phyloP scores from a whole-genome alignment of 257 asterid genomes.

The Salvia miltiorrhiza region DNA sequence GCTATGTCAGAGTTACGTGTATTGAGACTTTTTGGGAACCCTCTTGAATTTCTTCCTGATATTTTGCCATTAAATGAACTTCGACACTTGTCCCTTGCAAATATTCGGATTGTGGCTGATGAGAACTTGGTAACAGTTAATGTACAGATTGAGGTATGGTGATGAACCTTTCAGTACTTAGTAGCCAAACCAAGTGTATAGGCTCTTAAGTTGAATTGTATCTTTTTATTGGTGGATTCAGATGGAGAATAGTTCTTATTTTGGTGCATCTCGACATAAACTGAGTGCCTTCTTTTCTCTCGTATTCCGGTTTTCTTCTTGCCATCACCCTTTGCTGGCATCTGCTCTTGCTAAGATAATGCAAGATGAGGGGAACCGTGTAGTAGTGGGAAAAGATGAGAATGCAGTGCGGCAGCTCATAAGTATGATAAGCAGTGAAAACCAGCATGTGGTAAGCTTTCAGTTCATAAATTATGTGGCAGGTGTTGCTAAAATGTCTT shows the following conservation, averaged over 20 bases:
- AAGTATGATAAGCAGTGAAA: slow-evolving; percentile 98
- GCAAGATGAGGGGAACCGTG: slow-evolving; percentile 92
- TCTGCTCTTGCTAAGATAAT: slow-evolving; percentile 97
- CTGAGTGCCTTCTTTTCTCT: slow-evolving; percentile 98
- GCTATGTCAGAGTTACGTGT: slow-evolving; percentile 88
- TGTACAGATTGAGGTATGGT: slow-evolving; percentile 91
- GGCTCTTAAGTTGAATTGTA: slow-evolving; percentile 20
- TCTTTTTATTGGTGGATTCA: slow-evolving; percentile 41
- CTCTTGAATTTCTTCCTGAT: slow-evolving; percentile 96
- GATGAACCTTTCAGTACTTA: slow-evolving; percentile 19
- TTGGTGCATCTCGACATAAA: slow-evolving; percentile 91
- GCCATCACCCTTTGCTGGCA: slow-evolving; percentile 98
- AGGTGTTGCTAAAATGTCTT: slow-evolving; percentile 15
- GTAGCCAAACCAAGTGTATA: slow-evolving; percentile 16
- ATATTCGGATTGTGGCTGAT: slow-evolving; percentile 89
- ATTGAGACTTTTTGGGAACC: slow-evolving; percentile 92
- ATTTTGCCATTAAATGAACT: slow-evolving; percentile 84
- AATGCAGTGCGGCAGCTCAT: slow-evolving; percentile 98
- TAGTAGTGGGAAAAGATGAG: slow-evolving; percentile 93
- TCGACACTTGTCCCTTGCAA: slow-evolving; percentile 96
- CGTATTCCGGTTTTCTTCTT: slow-evolving; percentile 97
- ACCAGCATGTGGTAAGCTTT: slow-evolving; percentile 90
- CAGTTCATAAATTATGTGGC: slow-evolving; percentile 8
- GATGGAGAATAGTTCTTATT: slow-evolving; percentile 96
- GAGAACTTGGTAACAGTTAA: slow-evolving; percentile 79